A percentile compares a stretch with the other conserved stretches of the same genome.
phyloP scores from a whole-genome alignment of 208 protist species.

The Acanthamoeba sp. region DNA sequence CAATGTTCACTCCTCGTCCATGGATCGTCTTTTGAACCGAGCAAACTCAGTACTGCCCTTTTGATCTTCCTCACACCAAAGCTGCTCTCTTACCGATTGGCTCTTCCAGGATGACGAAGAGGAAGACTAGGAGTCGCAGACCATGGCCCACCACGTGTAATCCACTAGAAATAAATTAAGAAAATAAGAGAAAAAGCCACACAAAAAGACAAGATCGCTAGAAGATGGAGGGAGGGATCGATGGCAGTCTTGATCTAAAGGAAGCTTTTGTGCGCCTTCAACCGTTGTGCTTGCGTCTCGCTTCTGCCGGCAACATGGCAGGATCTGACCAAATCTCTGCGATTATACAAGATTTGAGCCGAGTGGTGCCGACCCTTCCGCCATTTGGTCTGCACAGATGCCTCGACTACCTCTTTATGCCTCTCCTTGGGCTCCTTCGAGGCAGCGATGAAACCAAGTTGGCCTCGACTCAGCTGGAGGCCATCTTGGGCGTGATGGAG shows the following conservation, averaged over 20 bases:
- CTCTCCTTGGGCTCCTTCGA: not conserved
- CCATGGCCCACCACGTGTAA: too few species aligned
- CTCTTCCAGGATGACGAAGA: not conserved
- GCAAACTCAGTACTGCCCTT: not conserved
- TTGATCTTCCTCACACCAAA: not conserved
- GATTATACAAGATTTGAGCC: not conserved
- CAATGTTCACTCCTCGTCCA: constrained; percentile 72
- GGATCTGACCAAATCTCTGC: not conserved
- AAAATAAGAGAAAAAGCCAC: too few species aligned
- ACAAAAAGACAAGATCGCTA: too few species aligned
- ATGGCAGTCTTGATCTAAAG: not conserved
- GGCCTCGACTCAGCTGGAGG: not conserved
- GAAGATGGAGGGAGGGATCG: too few species aligned
- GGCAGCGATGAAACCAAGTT: not conserved
- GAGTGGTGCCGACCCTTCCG: not conserved
- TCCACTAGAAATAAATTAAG: too few species aligned
- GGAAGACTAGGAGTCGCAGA: not conserved
- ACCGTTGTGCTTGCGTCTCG: not conserved
- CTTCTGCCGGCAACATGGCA: not conserved
- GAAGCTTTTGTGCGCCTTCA: not conserved
- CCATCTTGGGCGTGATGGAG: not conserved
- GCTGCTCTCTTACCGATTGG: not conserved
- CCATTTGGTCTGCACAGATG: constrained; percentile 47
- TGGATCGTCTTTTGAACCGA: constrained; percentile 53
- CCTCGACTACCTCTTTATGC: constrained; percentile 45